These are phyloP conservation scores for sunflower (Helianthus annuus) DNA, from an alignment of 129 eudicot genomes.

Conservation along the genomic window HanXRQr2.0-SUNRISE NC_035441.2:138184555-138185054, in stretches of 20 bases:
- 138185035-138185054: slow-evolving; percentile 9
- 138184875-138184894: slow-evolving; percentile 5
- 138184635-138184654: slow-evolving; percentile 58
- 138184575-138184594: slow-evolving; percentile 68
- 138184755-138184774: slow-evolving; percentile 64
- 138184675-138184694: slow-evolving; percentile 5
- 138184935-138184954: slow-evolving; percentile 91
- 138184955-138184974: slow-evolving; percentile 60
- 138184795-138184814: slow-evolving; percentile 66
- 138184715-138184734: slow-evolving; percentile 55
- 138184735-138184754: slow-evolving; percentile 64
- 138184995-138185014: slow-evolving; percentile 40
- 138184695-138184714: slow-evolving; percentile 27
- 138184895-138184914: not conserved
- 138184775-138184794: slow-evolving; percentile 63
- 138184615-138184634: slow-evolving; percentile 63
- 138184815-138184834: slow-evolving; percentile 68
- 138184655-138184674: slow-evolving; percentile 28
- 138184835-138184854: slow-evolving; percentile 52
- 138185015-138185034: not conserved
- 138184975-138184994: slow-evolving; percentile 71
- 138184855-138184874: not conserved
- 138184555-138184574: slow-evolving; percentile 59
- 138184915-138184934: slow-evolving; percentile 69
- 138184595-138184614: slow-evolving; percentile 72